Percentiles rank a stretch among this genome's conserved stretches.
Evolutionary conservation across 73 alveolate species (phyloP).

Genomic region (Paramecium sexaurelia): DNA sequence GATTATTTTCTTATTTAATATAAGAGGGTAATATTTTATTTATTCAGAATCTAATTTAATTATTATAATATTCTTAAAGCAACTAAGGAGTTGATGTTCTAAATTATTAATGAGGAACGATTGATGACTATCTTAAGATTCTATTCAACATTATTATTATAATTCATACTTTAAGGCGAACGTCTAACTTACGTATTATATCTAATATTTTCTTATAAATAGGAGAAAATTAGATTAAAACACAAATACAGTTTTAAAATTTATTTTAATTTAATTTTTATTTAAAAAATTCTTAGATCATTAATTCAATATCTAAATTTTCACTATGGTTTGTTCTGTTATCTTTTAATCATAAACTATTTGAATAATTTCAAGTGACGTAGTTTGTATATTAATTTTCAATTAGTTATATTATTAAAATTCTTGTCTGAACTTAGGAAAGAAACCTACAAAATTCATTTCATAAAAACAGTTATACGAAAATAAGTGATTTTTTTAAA

Average conservation of each 20-base stretch:
- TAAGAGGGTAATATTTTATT: constrained; percentile 16
- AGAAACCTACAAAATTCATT: neutral
- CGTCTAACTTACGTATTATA: constrained; percentile 12
- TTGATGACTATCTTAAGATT: neutral
- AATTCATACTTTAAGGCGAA: constrained; percentile 37
- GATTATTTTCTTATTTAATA: constrained; percentile 3
- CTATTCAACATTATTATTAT: neutral
- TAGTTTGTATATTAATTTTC: neutral
- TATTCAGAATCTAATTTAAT: constrained; percentile 33
- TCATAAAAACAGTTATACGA: neutral
- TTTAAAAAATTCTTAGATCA: no score
- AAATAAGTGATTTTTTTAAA: neutral
- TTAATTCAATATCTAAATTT: neutral
- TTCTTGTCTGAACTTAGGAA: neutral
- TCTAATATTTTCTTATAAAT: no score
- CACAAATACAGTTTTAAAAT: no score
- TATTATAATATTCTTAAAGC: constrained; percentile 32
- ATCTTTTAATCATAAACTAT: neutral
- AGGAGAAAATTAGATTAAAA: no score
- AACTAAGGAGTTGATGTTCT: neutral
- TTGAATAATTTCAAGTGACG: neutral
- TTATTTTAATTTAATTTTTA: no score
- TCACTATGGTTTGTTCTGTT: neutral
- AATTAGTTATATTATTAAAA: neutral
- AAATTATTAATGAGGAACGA: neutral